A percentile compares a stretch with the other conserved stretches of the same genome.
phyloP scores from a whole-genome alignment of 2,329 filamentous ascomycete species.

The Ophiobolus disseminans region DNA sequence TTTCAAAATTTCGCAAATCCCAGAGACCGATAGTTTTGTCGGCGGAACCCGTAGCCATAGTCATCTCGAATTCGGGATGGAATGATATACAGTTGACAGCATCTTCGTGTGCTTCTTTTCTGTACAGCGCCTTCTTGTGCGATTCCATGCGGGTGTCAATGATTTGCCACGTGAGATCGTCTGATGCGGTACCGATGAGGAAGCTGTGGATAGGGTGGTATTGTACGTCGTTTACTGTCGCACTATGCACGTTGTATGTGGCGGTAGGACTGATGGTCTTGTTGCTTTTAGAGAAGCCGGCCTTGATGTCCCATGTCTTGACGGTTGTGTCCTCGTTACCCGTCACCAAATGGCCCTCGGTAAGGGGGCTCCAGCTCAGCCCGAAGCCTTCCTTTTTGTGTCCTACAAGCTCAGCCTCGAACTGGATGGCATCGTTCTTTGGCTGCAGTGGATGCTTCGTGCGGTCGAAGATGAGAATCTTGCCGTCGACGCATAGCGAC shows the following conservation, averaged over 20 bases:
- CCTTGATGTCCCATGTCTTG: conserved; percentile 84
- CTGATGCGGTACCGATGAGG: conserved; percentile 86
- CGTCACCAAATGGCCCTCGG: conserved; percentile 81
- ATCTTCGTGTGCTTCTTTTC: conserved; percentile 81
- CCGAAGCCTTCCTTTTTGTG: conserved; percentile 92
- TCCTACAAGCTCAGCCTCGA: conserved; percentile 84
- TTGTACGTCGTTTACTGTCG: conserved; percentile 96
- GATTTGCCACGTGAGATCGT: conserved; percentile 92
- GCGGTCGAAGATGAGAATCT: conserved; percentile 91
- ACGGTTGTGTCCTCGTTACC: conserved; percentile 94
- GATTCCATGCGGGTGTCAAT: conserved; percentile 79
- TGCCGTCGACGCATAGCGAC: conserved; percentile 86
- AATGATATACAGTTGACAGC: conserved; percentile 97
- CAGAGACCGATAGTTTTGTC: conserved; percentile 96
- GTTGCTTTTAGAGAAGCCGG: conserved; percentile 72
- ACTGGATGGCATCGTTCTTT: conserved; percentile 67
- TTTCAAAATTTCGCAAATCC: conserved; percentile 90
- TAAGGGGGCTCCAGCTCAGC: conserved; percentile 88
- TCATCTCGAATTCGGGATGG: conserved; percentile 87
- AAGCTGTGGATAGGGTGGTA: conserved; percentile 88
- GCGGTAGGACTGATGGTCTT: conserved; percentile 73
- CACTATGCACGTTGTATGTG: conserved; percentile 84
- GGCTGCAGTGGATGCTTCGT: conserved; percentile 89
- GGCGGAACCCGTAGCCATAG: conserved; percentile 90
- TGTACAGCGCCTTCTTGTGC: conserved; percentile 71